Evolutionary conservation across 352 stramenopile species (phyloP).

Genomic region (Globisporangium alternatum): DNA sequence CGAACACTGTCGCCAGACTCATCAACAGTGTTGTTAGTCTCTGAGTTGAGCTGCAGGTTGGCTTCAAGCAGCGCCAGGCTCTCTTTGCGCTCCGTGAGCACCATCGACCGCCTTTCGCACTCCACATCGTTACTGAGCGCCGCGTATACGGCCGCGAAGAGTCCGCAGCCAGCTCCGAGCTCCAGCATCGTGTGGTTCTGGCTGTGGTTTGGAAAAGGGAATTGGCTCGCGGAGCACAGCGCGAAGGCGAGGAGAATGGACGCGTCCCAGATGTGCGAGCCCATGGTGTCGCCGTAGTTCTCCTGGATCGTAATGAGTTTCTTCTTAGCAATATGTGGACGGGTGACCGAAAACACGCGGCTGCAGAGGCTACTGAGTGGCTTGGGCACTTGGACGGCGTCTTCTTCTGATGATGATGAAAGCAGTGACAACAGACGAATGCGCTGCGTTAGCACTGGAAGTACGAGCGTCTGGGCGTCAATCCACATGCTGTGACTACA

Average conservation of each 20-base stretch:
- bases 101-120: conserved; percentile 5
- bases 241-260: conserved; percentile 49
- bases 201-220: background rate
- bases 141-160: conserved; percentile 40
- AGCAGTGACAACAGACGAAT: conserved; percentile 15
- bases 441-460: conserved; percentile 31
- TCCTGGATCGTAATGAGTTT: conserved; percentile 36
- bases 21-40: background rate
- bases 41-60: conserved; percentile 33
- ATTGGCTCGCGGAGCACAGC: conserved; percentile 14
- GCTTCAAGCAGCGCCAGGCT: conserved; percentile 21
- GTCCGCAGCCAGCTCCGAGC: conserved; percentile 43
- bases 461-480: conserved; percentile 24
- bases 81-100: conserved; percentile 38
- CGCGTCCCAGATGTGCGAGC: conserved; percentile 64
- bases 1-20: background rate
- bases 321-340: background rate
- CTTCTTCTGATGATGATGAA: background rate
- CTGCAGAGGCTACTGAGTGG: background rate
- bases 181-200: conserved; percentile 26
- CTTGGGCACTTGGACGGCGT: background rate
- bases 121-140: background rate
- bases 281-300: conserved; percentile 67
- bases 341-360: conserved; percentile 9
- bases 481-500: conserved; percentile 36